Base-by-base conservation (phyloP, 2,329 filamentous ascomycete species). In the Sporothrix luriei region DNA sequence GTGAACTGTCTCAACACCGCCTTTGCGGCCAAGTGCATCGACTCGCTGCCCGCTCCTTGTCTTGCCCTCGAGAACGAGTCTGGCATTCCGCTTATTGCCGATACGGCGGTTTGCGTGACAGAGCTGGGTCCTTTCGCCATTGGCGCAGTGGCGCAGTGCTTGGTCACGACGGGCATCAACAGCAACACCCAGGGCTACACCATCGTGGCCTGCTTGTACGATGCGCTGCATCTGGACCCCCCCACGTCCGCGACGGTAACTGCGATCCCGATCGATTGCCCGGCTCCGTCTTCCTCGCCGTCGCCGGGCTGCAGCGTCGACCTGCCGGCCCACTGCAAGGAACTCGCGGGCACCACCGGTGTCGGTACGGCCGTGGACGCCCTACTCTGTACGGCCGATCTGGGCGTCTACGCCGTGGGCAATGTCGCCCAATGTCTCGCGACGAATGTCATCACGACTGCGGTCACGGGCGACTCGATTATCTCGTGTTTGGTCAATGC, bases 331-430 rank as follows among this genome's bases (percentile, higher is more conserved):
- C 16, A 48, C 49, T 74, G 73, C 54, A 9, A 46, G 2, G 14
- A 51, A 0, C 65, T 74, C 1, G 68, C 55, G 1, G 68, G 69
- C 65, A 1, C 57, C 7, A 43, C 9, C 7, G 67, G 69, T 21
- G 29, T 70, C 0, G 43, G 14, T 4, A 49, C 70, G 40, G 75
- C 77, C 61, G 76, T 75, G 38, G 72, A 77, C 66, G 69, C 72
- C 21, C 73, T 75, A 19, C 72, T 75, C 2, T 76, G 78, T 21
- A 68, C 76, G 24, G 75, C 77, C 14, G 69, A 75, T 13, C 68
- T 74, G 19, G 78, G 78, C 14, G 71, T 77, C 43, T 74, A 74
- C 61, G 75, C 72, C 19, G 70, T 75, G 66, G 74, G 71, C 68
- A 66, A 67, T 10, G 67, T 61, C 1, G 65, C 66, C 7, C 3